Evolutionary conservation across 176 grass and related monocot genomes (phyloP).

Genomic region (Musa acuminata): DNA sequence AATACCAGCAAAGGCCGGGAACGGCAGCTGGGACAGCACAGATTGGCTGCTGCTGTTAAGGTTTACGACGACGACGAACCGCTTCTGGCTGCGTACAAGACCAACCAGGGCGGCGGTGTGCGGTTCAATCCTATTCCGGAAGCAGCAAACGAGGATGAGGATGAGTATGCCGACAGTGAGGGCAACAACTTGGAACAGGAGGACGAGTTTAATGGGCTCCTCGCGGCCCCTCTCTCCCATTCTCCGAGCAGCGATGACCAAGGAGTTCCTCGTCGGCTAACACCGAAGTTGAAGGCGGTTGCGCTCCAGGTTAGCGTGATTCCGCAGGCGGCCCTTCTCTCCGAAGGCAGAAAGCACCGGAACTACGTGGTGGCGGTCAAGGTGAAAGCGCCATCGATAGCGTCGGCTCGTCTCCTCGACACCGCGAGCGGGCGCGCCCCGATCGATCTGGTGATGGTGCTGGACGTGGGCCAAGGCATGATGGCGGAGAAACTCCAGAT

Average conservation of each 20-base stretch:
- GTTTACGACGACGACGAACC: slow-evolving; percentile 90
- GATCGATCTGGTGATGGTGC: slow-evolving; percentile 83
- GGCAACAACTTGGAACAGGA: slow-evolving; percentile 25
- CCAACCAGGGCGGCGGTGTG: slow-evolving; percentile 17
- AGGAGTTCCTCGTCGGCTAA: slow-evolving; percentile 11
- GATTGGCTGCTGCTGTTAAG: slow-evolving; percentile 19
- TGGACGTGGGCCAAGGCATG: slow-evolving; percentile 84
- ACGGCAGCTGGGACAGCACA: neutral
- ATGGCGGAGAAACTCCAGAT: slow-evolving; percentile 77
- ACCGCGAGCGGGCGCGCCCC: slow-evolving; percentile 28
- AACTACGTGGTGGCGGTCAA: slow-evolving; percentile 75
- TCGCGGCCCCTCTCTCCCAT: too few species aligned
- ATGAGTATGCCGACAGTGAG: slow-evolving; percentile 8
- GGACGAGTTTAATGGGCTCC: too few species aligned
- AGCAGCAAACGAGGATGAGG: slow-evolving; percentile 41
- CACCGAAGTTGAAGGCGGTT: neutral
- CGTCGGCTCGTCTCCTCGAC: slow-evolving; percentile 9
- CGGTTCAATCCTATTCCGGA: slow-evolving; percentile 89
- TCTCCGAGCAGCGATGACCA: neutral
- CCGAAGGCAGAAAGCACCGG: slow-evolving; percentile 46
- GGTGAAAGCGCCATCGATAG: slow-evolving; percentile 56
- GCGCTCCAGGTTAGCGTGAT: slow-evolving; percentile 38
- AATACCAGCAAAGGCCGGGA: neutral
- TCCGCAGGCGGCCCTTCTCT: slow-evolving; percentile 53
- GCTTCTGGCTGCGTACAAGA: slow-evolving; percentile 24